Conservation (phyloP, 2,329 filamentous ascomycete species). For the Neophaeococcomyces aloes region DNA sequence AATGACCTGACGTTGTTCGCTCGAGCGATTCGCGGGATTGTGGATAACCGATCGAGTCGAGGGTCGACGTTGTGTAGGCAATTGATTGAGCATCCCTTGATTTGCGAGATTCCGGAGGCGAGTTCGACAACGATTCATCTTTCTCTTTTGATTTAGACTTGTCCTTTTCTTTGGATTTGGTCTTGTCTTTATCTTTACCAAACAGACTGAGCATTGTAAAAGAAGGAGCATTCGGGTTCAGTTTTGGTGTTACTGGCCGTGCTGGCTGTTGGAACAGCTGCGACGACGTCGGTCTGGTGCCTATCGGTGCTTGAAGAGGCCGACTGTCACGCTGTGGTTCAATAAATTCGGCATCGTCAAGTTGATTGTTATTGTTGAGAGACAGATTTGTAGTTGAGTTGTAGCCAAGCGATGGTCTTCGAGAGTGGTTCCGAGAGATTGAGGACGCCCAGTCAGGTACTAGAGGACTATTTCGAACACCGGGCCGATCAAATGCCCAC, state of each 20-base stretch:
- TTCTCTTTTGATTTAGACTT: constrained; percentile 22
- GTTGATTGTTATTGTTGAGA: constrained; percentile 41
- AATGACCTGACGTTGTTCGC: constrained; percentile 33
- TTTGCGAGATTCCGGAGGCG: constrained; percentile 35
- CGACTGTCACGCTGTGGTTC: constrained; percentile 34
- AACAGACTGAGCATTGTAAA: constrained; percentile 60
- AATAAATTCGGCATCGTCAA: constrained; percentile 33
- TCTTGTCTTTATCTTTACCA: constrained; percentile 41
- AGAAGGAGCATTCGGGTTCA: constrained; percentile 82
- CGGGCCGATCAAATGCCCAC: constrained; percentile 47
- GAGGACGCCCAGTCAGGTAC: constrained; percentile 46
- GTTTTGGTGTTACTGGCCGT: constrained; percentile 42
- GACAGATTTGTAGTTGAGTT: constrained; percentile 58
- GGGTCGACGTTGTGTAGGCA: constrained; percentile 29
- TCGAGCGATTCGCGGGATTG: constrained; percentile 38
- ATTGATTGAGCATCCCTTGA: constrained; percentile 37
- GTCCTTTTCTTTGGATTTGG: constrained; percentile 29
- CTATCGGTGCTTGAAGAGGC: constrained; percentile 58
- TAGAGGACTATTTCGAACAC: constrained; percentile 43
- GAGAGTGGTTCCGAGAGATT: constrained; percentile 68
- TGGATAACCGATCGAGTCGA: constrained; percentile 23
- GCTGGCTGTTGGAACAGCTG: constrained; percentile 34
- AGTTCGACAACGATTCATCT: constrained; percentile 28
- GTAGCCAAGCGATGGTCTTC: constrained; percentile 60
- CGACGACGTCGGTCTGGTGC: constrained; percentile 58